Percentiles rank a stretch among this genome's conserved stretches.
Conservation (phyloP, 768 basidiomycete genomes). For the Imleria badia region DNA sequence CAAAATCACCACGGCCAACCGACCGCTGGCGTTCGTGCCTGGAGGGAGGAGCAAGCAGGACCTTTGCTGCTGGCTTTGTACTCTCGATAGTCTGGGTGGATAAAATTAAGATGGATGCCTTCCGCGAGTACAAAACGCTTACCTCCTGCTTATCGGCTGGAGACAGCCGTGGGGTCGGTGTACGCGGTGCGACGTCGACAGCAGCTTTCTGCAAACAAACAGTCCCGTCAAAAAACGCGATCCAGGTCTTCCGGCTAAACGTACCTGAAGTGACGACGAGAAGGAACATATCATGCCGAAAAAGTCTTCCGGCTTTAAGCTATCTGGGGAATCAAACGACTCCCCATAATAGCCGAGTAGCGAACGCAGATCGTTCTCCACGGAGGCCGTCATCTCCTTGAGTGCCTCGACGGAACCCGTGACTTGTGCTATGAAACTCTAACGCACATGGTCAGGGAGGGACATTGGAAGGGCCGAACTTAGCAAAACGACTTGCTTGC, state of each 20-base stretch:
- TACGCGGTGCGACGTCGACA: constrained; percentile 45
- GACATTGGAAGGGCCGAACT: neutral
- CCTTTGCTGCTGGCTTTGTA: constrained; percentile 21
- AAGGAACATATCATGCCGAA: constrained; percentile 77
- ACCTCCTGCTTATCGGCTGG: constrained; percentile 10
- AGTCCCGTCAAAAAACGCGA: neutral
- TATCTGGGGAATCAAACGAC: constrained; percentile 57
- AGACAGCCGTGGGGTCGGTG: neutral
- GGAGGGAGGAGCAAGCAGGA: constrained; percentile 40
- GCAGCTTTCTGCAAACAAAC: constrained; percentile 58
- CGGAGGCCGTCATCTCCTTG: constrained; percentile 51
- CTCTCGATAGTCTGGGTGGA: constrained; percentile 45
- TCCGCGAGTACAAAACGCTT: neutral
- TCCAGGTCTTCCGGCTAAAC: constrained; percentile 1
- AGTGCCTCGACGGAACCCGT: constrained; percentile 61
- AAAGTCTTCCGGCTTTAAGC: constrained; percentile 78
- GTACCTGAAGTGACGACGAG: constrained; percentile 67
- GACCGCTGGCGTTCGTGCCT: constrained; percentile 49
- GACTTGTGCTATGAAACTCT: constrained; percentile 38
- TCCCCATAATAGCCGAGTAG: constrained; percentile 80
- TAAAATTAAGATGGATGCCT: neutral
- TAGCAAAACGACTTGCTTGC: constrained; percentile 46
- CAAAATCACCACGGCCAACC: constrained; percentile 74
- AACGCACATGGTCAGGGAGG: neutral
- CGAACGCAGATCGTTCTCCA: constrained; percentile 61